Evolutionary conservation across 177 flowering plant species (phyloP).

Genomic region (Vitis hybrid): DNA sequence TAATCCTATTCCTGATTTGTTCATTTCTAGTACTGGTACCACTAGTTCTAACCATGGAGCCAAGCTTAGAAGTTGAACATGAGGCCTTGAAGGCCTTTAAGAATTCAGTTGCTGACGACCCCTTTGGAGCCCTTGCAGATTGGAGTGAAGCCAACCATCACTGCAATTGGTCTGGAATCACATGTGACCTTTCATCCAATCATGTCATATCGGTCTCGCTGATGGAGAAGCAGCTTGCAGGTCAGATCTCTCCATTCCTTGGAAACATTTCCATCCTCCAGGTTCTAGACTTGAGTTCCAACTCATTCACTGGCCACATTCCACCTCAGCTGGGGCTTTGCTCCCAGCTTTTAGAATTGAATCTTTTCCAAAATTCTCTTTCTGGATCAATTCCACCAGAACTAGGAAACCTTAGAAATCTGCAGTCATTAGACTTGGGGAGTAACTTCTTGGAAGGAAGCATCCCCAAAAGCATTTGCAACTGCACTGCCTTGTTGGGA

Average conservation of each 20-base stretch:
- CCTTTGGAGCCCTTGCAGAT: conserved; percentile 39
- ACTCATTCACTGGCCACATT: conserved; percentile 54
- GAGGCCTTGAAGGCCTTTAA: conserved; percentile 70
- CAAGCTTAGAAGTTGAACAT: conserved; percentile 31
- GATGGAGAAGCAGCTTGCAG: conserved; percentile 47
- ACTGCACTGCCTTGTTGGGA: conserved; percentile 31
- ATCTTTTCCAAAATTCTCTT: conserved; percentile 45
- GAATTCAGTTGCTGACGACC: conserved; percentile 48
- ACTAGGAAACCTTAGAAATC: conserved; percentile 46
- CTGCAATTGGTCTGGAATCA: conserved; percentile 86
- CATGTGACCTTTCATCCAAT: conserved; percentile 40
- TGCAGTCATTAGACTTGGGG: conserved; percentile 51
- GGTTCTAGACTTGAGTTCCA: conserved; percentile 61
- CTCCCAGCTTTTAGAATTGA: conserved; percentile 38
- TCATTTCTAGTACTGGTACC: conserved; percentile 9
- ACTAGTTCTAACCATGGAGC: conserved; percentile 13
- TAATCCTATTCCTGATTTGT: conserved; percentile 10
- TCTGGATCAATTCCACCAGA: conserved; percentile 62
- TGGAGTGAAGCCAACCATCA: conserved; percentile 56
- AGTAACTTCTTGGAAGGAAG: conserved; percentile 43
- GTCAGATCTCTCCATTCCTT: conserved; percentile 56
- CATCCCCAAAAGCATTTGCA: conserved; percentile 47
- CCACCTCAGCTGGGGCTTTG: conserved; percentile 54
- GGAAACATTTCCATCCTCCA: conserved; percentile 69
- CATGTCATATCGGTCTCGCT: conserved; percentile 50